A percentile compares a stretch with the other conserved stretches of the same genome.
phyloP scores from a whole-genome alignment of 345 rosid species.

The Clausena lansium region DNA sequence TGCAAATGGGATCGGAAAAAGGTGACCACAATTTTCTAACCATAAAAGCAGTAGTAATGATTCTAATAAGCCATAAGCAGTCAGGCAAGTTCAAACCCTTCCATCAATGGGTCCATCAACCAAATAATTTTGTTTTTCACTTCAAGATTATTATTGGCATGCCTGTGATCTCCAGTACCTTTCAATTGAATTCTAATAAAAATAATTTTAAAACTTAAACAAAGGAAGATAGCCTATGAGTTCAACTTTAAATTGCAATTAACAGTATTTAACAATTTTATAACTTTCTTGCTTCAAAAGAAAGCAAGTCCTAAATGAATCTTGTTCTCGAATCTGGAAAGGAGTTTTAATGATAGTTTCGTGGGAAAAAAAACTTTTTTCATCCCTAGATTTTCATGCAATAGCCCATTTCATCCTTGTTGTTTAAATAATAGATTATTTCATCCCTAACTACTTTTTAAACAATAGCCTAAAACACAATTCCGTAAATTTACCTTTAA shows the following conservation, averaged over 20 bases:
- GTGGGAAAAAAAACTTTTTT: too few species aligned
- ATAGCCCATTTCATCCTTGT: too few species aligned
- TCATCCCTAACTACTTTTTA: too few species aligned
- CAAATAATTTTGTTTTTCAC: slow-evolving; percentile 20
- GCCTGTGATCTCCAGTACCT: neutral
- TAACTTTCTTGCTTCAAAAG: slow-evolving; percentile 27
- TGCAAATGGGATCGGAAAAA: neutral
- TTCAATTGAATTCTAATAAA: neutral
- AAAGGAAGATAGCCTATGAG: too few species aligned
- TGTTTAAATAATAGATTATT: too few species aligned
- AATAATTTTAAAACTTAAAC: neutral
- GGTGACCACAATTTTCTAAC: neutral
- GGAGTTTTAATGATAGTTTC: neutral
- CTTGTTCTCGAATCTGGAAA: slow-evolving; percentile 27
- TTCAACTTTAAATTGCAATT: slow-evolving; percentile 14
- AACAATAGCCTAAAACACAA: too few species aligned
- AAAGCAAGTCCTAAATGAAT: slow-evolving; percentile 30
- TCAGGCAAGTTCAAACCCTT: slow-evolving; percentile 4
- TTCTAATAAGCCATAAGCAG: neutral
- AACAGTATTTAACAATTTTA: neutral
- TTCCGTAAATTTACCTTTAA: too few species aligned
- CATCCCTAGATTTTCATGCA: too few species aligned
- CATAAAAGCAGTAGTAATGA: neutral
- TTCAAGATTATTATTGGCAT: slow-evolving; percentile 15
- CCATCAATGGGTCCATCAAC: slow-evolving; percentile 22